Evolutionary conservation across 225 moss, liverwort and hornwort species (phyloP).

Genomic region (Pseudoscleropodium purum): DNA sequence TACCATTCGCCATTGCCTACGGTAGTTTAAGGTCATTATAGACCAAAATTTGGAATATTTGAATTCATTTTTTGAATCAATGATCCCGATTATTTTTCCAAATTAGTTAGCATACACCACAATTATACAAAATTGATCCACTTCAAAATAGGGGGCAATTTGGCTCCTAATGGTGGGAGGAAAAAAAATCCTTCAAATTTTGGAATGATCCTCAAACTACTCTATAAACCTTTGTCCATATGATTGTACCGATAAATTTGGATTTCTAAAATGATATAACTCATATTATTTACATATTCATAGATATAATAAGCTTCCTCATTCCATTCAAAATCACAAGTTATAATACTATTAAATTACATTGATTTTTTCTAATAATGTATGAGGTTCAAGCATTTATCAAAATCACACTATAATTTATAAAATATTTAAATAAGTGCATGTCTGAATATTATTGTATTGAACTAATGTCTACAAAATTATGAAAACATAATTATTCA

Average conservation of each 20-base stretch:
- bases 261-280: not conserved
- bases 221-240: not conserved
- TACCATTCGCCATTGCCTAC: too few species aligned
- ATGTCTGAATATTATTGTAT: not conserved
- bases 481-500: too few species aligned
- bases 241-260: not conserved
- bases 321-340: not conserved
- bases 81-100: not conserved
- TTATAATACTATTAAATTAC: too few species aligned
- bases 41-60: not conserved
- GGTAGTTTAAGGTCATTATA: too few species aligned
- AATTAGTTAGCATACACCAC: fast-evolving
- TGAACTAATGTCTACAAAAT: not conserved
- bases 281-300: not conserved
- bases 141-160: not conserved
- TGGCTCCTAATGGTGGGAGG: not conserved
- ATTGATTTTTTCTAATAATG: not conserved
- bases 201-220: not conserved
- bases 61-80: fast-evolving
- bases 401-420: not conserved
- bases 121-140: not conserved
- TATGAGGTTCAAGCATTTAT: too few species aligned
- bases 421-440: not conserved
- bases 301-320: not conserved
- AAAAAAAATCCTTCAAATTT: not conserved